Base-by-base conservation (phyloP, 1,139 yeast species). In the Candida frijolesensis region DNA sequence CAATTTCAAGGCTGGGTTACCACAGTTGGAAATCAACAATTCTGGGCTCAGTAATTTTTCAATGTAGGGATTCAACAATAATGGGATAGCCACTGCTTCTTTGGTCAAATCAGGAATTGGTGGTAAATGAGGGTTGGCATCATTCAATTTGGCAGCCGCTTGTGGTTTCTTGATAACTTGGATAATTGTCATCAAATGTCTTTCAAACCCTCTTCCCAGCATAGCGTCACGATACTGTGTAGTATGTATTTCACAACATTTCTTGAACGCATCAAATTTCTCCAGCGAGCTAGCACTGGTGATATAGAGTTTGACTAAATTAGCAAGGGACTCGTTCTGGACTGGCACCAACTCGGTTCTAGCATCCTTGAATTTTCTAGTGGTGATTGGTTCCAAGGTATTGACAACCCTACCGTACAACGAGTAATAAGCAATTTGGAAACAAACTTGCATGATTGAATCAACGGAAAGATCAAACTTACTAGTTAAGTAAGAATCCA, bases 341-440 rank as follows among this genome's bases (percentile, higher is more conserved):
- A 86, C 72, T 11, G 88, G 81, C 39, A 86, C 75, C 42, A 86
- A 76, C 55, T 86, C 89, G 0, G 91, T 85, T 59, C 94, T 76
- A 3, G 90, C 77, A 62, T 85, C 85, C 54, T 73, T 74, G 65
- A 85, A 87, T 55, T 76, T 76, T 55, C 94, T 73, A 1, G 92
- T 87, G 9, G 90, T 83, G 12, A 87, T 82, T 1, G 92, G 92
- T 62, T 87, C 95, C 52, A 84, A 73, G 0, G 89, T 78, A 51
- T 86, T 83, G 7, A 82, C 82, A 62, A 84, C 71, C 57, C 78
- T 82, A 3, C 95, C 95, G 58, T 87, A 87, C 35, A 87, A 66
- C 0, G 91, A 86, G 66, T 85, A 87, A 62, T 85, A 83, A 0
- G 92, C 82, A 38, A 87, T 77, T 64, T 87, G 94, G 54, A 87